Evolutionary conservation across 2,329 filamentous ascomycete species (phyloP), one percentile per base, ranked within the genome.

Genomic region (Stemphylium vesicarium): DNA sequence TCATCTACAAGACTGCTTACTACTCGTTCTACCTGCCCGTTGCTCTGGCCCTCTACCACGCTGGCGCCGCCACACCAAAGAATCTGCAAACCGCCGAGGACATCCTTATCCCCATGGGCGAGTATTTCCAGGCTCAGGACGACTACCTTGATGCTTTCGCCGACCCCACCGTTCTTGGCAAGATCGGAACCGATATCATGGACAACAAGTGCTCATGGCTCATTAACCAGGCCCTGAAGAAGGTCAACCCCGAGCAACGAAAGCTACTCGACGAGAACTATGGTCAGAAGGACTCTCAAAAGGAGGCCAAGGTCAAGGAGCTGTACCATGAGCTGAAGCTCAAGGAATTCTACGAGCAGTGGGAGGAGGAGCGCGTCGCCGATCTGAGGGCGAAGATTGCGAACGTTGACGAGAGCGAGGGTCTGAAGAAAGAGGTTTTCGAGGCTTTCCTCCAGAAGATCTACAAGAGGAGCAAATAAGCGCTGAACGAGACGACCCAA

Each of bases 191-290:
- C 57, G 95, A 99, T 73, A 99, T 99, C 78, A 88, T 93, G 84
- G 95, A 99, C 81, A 99, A 99, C 86, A 99, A 99, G 85, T 99
- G 95, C 84, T 96, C 91, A 37, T 99, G 95, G 95, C 82, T 99
- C 56, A 85, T 99, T 78, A 99, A 99, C 84, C 89, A 96, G 79
- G 95, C 95, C 41, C 83, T 99, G 56, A 84, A 87, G 75, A 84
- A 89, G 59, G 90, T 86, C 62, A 93, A 85, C 2, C 87, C 91
- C 1, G 92, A 94, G 76, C 95, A 99, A 84, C 88, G 92, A 73
- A 84, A 90, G 79, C 78, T 96, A 35, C 87, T 99, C 46, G 92
- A 97, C 73, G 86, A 91, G 53, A 94, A 96, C 82, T 99, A 99
- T 77, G 95, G 95, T 66, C 87, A 87, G 75, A 99, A 98, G 84